Conservation (phyloP, 2,329 filamentous ascomycete species). For the Fusarium xylarioides region DNA sequence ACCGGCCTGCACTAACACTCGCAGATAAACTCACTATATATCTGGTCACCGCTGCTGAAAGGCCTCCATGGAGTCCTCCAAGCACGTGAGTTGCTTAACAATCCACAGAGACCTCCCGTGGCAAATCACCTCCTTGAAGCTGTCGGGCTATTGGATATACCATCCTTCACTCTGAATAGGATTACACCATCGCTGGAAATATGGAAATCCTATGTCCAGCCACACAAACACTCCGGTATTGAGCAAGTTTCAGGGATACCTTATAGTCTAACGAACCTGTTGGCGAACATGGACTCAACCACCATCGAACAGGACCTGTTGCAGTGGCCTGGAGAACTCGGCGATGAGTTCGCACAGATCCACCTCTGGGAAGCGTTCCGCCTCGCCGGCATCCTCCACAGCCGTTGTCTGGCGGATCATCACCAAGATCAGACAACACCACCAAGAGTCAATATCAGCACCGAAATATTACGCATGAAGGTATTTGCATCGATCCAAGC, state of each 20-base stretch:
- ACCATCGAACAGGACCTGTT: neutral
- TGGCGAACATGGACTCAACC: neutral
- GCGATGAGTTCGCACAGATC: neutral
- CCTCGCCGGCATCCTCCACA: neutral
- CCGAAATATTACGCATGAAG: neutral
- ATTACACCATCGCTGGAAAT: neutral
- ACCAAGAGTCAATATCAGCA: neutral
- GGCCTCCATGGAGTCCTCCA: neutral
- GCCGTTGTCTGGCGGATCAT: neutral
- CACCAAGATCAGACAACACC: neutral
- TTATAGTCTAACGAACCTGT: neutral
- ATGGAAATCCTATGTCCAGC: neutral
- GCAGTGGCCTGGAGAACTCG: neutral
- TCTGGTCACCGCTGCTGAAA: neutral
- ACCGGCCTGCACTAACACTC: neutral
- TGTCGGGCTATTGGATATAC: neutral
- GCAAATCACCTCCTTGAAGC: neutral
- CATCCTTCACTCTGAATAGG: neutral
- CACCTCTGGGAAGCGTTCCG: neutral
- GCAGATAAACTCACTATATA: neutral
- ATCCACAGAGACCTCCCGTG: neutral
- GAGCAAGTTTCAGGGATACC: neutral
- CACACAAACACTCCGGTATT: neutral
- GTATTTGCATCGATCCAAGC: neutral
- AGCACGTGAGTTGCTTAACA: neutral